Base-by-base conservation (phyloP, 1,139 yeast species). In the Nakaseomyces nivariensis region DNA sequence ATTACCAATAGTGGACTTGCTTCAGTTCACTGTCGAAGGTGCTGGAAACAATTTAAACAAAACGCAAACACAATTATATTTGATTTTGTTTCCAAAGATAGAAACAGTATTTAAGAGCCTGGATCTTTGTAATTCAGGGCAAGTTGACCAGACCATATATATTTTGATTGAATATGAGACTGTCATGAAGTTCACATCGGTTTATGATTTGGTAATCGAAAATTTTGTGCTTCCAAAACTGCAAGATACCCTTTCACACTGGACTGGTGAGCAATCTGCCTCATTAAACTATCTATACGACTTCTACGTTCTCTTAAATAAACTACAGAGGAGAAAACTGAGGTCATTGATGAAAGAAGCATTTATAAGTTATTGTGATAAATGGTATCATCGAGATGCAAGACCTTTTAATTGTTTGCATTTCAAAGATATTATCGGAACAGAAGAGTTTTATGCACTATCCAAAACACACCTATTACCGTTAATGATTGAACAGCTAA, bases 111-210 rank as follows among this genome's bases (percentile, higher is more conserved):
- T 54, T 52, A 49, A 57, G 33, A 37, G 40, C 10, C 51, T 58
- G 37, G 42, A 52, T 7, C 32, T 54, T 6, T 42, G 45, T 6
- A 51, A 51, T 32, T 43, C 48, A 1, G 38, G 49, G 8, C 9
- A n/a, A 26, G 41, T 50, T 5, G 49, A 51, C 5, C 46, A 62
- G 5, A 66, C 69, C 2, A 60, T 70, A 6, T 67, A 63, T 10
- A 51, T 66, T 29, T 54, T 68, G 49, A 70, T 77, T 32, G 76
- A 74, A 37, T 76, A 78, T 72, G 67, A 67, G 38, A 63, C 64
- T 0, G 53, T 76, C 0, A 50, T 78, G 3, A 72, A 74, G 13
- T 62, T 56, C 40, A 55, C 58, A 11, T 51, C 50, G 27, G 54
- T 58, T 43, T 51, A 46, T 3, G 57, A 57, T 0, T 55, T 57